Evolutionary conservation across 148 eudicot genomes (phyloP).

Genomic region (Limonium bicolor): DNA sequence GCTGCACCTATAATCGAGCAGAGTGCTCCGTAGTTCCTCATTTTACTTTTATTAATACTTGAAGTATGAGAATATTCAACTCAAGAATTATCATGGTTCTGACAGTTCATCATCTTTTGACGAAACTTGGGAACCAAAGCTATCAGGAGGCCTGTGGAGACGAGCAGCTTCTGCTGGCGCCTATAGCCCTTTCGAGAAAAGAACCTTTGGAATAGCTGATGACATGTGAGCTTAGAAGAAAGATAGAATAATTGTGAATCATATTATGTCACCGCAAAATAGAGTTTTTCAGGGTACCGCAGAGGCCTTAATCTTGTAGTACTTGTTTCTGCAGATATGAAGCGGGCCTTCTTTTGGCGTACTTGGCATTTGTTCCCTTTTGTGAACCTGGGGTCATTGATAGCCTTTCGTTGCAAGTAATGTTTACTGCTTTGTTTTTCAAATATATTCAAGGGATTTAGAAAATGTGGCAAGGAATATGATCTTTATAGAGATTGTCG

Average conservation of each 20-base stretch:
- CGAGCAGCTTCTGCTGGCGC: slow-evolving; percentile 87
- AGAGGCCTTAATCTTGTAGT: too few species aligned
- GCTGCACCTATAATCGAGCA: background rate
- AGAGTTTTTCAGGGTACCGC: too few species aligned
- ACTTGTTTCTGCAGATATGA: slow-evolving; percentile 75
- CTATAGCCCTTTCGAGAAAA: slow-evolving; percentile 60
- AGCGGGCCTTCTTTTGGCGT: slow-evolving; percentile 92
- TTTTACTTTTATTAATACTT: too few species aligned
- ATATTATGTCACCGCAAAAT: too few species aligned
- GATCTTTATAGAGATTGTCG: too few species aligned
- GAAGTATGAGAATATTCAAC: too few species aligned
- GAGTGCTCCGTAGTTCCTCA: too few species aligned
- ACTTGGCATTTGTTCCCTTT: slow-evolving; percentile 78
- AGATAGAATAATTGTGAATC: too few species aligned
- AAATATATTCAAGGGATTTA: too few species aligned
- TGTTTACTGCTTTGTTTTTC: slow-evolving; percentile 4
- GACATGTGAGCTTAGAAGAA: slow-evolving; percentile 45
- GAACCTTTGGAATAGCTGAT: slow-evolving; percentile 93
- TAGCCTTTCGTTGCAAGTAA: slow-evolving; percentile 78
- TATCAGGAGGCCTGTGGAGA: slow-evolving; percentile 84
- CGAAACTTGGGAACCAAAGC: slow-evolving; percentile 27
- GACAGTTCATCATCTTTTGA: too few species aligned
- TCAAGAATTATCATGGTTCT: too few species aligned
- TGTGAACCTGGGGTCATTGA: slow-evolving; percentile 79
- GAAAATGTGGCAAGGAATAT: too few species aligned